Evolutionary conservation across 179 eudicot genomes (phyloP).

Genomic region (Gypsophila paniculata): DNA sequence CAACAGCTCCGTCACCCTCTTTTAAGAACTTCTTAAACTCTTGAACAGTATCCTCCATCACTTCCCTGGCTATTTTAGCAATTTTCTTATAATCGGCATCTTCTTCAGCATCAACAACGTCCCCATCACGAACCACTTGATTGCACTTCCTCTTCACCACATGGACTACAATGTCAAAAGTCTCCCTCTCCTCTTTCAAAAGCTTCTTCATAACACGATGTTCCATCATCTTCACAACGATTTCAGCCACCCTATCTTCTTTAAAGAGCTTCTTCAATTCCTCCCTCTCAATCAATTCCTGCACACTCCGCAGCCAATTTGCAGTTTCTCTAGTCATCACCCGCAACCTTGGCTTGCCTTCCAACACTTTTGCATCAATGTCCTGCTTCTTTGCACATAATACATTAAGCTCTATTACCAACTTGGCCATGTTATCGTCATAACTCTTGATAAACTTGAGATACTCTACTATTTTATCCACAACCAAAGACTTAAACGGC

Average conservation of each 20-base stretch:
- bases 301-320: background rate
- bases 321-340: background rate
- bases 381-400: background rate
- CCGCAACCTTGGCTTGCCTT: background rate
- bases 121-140: background rate
- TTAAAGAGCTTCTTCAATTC: background rate
- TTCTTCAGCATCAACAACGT: background rate
- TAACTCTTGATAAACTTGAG: background rate
- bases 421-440: background rate
- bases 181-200: background rate
- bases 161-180: background rate
- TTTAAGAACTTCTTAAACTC: slow-evolving; percentile 5
- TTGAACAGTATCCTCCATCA: background rate
- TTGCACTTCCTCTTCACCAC: background rate
- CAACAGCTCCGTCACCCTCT: background rate
- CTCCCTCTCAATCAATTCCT: background rate
- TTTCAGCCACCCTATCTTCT: background rate
- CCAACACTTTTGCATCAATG: background rate
- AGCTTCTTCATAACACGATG: background rate
- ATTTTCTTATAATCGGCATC: slow-evolving; percentile 5
- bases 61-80: slow-evolving; percentile 4
- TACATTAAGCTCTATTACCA: background rate
- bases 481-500: background rate
- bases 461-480: background rate
- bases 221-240: slow-evolving; percentile 10